Evolutionary conservation across 106 monocot species (phyloP).

Genomic region (Narthecium ossifragum): DNA sequence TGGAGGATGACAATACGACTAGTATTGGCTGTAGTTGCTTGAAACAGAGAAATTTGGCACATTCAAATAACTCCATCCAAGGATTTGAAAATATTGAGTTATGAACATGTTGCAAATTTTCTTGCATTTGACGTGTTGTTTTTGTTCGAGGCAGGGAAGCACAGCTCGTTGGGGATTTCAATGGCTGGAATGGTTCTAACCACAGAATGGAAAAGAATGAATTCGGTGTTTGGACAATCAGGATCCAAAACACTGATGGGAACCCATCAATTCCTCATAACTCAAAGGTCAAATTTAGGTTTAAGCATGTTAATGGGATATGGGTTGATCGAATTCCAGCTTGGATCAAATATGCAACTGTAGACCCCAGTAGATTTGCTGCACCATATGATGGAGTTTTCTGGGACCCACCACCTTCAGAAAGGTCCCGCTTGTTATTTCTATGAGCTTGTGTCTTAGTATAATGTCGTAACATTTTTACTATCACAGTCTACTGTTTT

Average conservation of each 20-base stretch:
- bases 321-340: slow-evolving; percentile 94
- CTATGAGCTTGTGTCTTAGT: too few species aligned
- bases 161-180: slow-evolving; percentile 87
- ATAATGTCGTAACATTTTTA: too few species aligned
- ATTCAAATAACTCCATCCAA: too few species aligned
- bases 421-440: slow-evolving; percentile 43
- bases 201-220: slow-evolving; percentile 75
- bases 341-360: slow-evolving; percentile 84
- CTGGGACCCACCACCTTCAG: slow-evolving; percentile 82
- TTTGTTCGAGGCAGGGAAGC: slow-evolving; percentile 57
- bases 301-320: slow-evolving; percentile 60
- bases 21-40: too few species aligned
- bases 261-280: slow-evolving; percentile 68
- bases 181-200: slow-evolving; percentile 84
- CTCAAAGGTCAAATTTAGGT: slow-evolving; percentile 86
- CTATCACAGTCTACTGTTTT: too few species aligned
- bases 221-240: slow-evolving; percentile 88
- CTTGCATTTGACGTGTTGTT: neutral
- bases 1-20: too few species aligned
- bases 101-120: too few species aligned
- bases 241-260: slow-evolving; percentile 43
- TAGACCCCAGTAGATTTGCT: slow-evolving; percentile 64
- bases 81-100: too few species aligned
- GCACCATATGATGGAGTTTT: slow-evolving; percentile 91
- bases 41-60: too few species aligned